Evolutionary conservation across 2,329 filamentous ascomycete species (phyloP).

Genomic region (Ceratocystis ficicola): DNA sequence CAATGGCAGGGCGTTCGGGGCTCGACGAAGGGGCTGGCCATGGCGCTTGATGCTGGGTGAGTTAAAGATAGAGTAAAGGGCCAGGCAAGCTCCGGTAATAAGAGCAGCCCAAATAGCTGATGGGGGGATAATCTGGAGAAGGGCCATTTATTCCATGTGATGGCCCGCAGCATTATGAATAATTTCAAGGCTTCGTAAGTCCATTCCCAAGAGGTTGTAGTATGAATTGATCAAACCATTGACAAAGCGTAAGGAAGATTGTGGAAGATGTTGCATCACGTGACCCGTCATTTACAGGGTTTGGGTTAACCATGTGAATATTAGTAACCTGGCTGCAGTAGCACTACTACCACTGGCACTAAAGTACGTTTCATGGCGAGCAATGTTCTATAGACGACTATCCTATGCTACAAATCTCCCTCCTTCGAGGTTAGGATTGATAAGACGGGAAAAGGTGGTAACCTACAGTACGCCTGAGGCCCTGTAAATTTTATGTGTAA

Average conservation of each 20-base stretch:
- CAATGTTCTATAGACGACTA: too few species aligned
- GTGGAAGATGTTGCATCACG: too few species aligned
- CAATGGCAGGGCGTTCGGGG: slow-evolving; percentile 42
- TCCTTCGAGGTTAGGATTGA: too few species aligned
- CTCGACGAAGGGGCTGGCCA: slow-evolving; percentile 22
- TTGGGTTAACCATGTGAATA: too few species aligned
- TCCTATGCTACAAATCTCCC: too few species aligned
- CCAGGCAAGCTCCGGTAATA: slow-evolving; percentile 24
- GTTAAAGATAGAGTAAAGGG: slow-evolving; percentile 43
- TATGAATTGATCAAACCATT: background rate
- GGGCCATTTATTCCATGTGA: background rate
- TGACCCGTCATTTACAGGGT: accelerated
- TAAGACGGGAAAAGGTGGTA: too few species aligned
- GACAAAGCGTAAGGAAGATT: background rate
- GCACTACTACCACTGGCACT: too few species aligned
- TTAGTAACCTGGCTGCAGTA: background rate
- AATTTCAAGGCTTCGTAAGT: background rate
- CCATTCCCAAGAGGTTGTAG: background rate
- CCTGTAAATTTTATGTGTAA: too few species aligned
- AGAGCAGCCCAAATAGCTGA: background rate
- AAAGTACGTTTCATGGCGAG: too few species aligned
- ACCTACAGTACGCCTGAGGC: too few species aligned
- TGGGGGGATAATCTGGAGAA: slow-evolving; percentile 4
- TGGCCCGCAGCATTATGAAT: background rate
- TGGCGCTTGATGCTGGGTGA: slow-evolving; percentile 27